A percentile compares a stretch with the other conserved stretches of the same genome.
These are phyloP conservation scores for Naegleria fowleri DNA, from an alignment of 208 protist genomes.

Conservation along the genomic window DNA sequence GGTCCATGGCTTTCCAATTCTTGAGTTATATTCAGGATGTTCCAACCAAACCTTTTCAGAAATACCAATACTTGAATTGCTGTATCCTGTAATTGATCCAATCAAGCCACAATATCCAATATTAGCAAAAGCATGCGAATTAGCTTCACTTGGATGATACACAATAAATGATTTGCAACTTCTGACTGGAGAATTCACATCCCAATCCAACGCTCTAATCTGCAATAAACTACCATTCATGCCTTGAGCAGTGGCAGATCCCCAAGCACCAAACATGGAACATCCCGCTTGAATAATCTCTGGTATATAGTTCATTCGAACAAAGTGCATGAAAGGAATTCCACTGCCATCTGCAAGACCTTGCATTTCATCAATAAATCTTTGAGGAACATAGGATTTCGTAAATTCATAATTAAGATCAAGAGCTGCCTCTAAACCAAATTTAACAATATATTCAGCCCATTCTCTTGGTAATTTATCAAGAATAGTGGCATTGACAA, in stretches of 20 bases:
- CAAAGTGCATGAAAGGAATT: constrained; percentile 12
- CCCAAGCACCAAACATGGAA: constrained; percentile 31
- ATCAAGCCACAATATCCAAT: constrained; percentile 31
- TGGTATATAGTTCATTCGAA: constrained; percentile 40
- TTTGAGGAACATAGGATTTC: constrained; percentile 11
- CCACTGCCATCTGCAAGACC: constrained; percentile 36
- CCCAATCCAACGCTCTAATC: constrained; percentile 41
- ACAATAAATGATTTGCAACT: constrained; percentile 36
- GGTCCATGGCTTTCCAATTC: constrained; percentile 34
- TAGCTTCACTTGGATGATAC: constrained; percentile 38
- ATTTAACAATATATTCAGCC: constrained; percentile 24
- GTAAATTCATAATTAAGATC: constrained; percentile 39
- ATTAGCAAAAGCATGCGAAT: constrained; percentile 40
- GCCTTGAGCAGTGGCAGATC: not conserved
- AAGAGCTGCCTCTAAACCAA: constrained; percentile 41
- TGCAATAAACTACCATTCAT: constrained; percentile 31
- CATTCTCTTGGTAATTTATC: not conserved
- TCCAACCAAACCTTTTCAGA: constrained; percentile 15
- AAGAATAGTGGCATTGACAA: not conserved
- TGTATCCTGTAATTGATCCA: constrained; percentile 3
- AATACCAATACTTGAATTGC: not conserved
- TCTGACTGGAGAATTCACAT: constrained; percentile 27
- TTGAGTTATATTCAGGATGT: not conserved
- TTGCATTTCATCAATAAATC: constrained; percentile 40
- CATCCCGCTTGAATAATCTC: constrained; percentile 29